Percentiles rank a stretch among this genome's conserved stretches.
Conservation (phyloP, 225 moss, liverwort and hornwort species). For the Bryum argenteum region DNA sequence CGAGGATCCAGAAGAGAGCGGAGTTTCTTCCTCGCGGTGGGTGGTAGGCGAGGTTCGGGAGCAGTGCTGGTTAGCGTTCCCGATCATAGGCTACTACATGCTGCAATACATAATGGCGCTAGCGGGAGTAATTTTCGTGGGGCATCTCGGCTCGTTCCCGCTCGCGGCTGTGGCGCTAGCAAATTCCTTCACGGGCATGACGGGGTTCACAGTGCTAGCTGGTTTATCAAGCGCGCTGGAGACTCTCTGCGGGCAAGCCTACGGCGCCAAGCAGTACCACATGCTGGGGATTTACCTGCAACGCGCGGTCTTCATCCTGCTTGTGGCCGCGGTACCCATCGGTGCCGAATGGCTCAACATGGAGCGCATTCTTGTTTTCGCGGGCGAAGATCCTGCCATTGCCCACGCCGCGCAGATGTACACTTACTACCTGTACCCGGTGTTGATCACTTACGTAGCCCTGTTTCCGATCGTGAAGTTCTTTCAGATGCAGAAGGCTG, state of each 20-base stretch:
- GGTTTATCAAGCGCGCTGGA: conserved; percentile 50
- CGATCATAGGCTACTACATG: conserved; percentile 52
- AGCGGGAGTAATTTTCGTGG: conserved; percentile 33
- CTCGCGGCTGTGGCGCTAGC: conserved; percentile 40
- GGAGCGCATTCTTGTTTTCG: conserved; percentile 14
- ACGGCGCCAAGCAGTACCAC: conserved; percentile 56
- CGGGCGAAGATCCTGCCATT: conserved; percentile 44
- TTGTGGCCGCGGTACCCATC: conserved; percentile 31
- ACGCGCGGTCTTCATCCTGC: conserved; percentile 30
- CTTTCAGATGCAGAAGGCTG: conserved; percentile 50
- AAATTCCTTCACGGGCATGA: conserved; percentile 41
- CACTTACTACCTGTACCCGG: conserved; percentile 21
- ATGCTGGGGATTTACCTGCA: conserved; percentile 55
- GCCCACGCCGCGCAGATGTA: conserved; percentile 38
- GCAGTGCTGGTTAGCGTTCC: conserved; percentile 55
- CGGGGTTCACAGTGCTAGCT: conserved; percentile 32
- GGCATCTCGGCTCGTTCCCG: conserved; percentile 47
- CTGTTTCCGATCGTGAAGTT: conserved; percentile 47
- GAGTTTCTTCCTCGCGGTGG: conserved; percentile 29
- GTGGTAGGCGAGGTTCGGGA: conserved; percentile 49
- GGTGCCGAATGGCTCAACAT: conserved; percentile 41
- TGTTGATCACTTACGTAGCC: not conserved
- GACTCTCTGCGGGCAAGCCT: conserved; percentile 60
- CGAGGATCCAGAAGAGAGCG: conserved; percentile 25
- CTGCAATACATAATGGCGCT: conserved; percentile 37